Conservation (phyloP, 768 basidiomycete species). For the Calocybe cyanea region DNA sequence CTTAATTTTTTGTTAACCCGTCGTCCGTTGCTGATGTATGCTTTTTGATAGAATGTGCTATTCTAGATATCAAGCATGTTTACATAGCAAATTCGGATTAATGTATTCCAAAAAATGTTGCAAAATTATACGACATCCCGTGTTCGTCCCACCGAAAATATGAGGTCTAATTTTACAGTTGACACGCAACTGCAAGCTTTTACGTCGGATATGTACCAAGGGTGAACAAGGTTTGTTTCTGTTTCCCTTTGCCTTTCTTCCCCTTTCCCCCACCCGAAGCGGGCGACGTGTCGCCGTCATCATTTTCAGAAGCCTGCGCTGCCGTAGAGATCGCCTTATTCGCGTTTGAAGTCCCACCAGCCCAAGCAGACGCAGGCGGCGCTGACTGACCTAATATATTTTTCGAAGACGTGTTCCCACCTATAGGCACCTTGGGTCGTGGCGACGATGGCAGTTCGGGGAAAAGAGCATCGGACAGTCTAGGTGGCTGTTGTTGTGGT, state of each 20-base stretch:
- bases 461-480: constrained; percentile 56
- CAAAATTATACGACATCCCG: too few species aligned
- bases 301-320: constrained; percentile 10
- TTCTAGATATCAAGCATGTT: too few species aligned
- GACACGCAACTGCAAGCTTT: too few species aligned
- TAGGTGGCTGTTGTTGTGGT: constrained; percentile 31
- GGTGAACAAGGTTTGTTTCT: constrained; percentile 82
- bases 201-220: constrained; percentile 42
- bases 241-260: constrained; percentile 79
- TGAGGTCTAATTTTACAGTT: background rate
- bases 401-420: constrained; percentile 63
- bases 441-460: constrained; percentile 58
- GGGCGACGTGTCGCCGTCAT: constrained; percentile 7
- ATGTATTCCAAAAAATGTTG: too few species aligned
- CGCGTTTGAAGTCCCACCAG: constrained; percentile 8
- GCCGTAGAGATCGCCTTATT: too few species aligned
- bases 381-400: constrained; percentile 58
- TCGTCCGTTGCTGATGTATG: too few species aligned
- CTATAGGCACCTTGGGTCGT: constrained; percentile 42
- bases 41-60: too few species aligned
- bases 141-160: background rate
- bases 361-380: constrained; percentile 40
- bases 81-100: too few species aligned
- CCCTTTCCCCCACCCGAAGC: constrained; percentile 35
- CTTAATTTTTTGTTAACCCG: too few species aligned